Percentiles rank a stretch among this genome's conserved stretches.
Conservation (phyloP, 148 eudicot species). For the Drosera capensis region DNA sequence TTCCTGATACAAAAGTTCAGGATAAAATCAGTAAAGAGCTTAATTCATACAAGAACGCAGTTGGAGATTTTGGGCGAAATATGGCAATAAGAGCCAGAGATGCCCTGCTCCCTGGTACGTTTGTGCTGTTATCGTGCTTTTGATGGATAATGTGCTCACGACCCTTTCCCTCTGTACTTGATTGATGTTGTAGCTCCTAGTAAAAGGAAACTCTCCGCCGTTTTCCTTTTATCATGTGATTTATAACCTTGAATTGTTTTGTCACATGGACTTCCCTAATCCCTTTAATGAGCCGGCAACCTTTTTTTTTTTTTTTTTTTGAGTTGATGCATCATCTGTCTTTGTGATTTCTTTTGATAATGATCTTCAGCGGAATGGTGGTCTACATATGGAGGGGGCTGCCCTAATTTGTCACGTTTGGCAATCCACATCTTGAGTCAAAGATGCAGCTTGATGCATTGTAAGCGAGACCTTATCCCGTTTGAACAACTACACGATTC, state of each 20-base stretch:
- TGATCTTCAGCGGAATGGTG: conserved; percentile 74
- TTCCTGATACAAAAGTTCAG: conserved; percentile 62
- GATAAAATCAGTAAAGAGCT: conserved; percentile 79
- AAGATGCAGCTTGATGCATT: conserved; percentile 54
- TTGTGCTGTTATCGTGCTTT: neutral
- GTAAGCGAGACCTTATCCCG: conserved; percentile 27
- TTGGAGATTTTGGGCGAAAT: conserved; percentile 84
- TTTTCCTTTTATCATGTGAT: neutral
- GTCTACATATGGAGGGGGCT: conserved; percentile 83
- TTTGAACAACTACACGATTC: conserved; percentile 49
- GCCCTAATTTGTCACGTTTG: conserved; percentile 74
- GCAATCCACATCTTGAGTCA: conserved; percentile 83
- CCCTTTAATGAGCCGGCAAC: too few species aligned
- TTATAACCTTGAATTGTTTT: neutral
- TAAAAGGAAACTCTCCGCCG: neutral
- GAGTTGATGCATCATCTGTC: neutral
- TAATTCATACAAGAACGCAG: conserved; percentile 45
- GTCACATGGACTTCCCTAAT: too few species aligned
- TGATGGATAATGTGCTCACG: neutral
- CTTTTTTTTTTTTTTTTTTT: too few species aligned
- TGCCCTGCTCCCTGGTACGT: conserved; percentile 49
- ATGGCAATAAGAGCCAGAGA: conserved; percentile 84
- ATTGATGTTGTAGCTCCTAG: too few species aligned
- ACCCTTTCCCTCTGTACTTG: too few species aligned
- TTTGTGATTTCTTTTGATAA: neutral